Percentiles rank a stretch among this genome's conserved stretches.
Conservation (phyloP, 2,329 filamentous ascomycete genomes). For the Pseudocercospora fijiensis region DNA sequence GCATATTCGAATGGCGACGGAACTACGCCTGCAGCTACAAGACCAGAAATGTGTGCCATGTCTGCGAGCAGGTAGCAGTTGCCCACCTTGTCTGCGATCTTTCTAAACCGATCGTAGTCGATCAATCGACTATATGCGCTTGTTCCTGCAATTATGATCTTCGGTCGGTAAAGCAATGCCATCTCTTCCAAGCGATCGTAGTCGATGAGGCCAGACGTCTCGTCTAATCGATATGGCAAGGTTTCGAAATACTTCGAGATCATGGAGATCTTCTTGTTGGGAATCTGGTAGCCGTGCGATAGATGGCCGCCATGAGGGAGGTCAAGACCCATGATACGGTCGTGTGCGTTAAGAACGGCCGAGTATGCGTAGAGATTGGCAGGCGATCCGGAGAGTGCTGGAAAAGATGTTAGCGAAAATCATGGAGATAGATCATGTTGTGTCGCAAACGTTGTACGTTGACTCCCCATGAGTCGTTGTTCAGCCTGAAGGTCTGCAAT, state of each 20-base stretch:
- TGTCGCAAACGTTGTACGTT: slow-evolving; percentile 80
- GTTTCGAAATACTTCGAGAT: slow-evolving; percentile 99
- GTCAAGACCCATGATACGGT: slow-evolving; percentile 94
- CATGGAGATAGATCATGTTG: background rate
- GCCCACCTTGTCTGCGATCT: slow-evolving; percentile 85
- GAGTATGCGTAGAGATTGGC: slow-evolving; percentile 98
- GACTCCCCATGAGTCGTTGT: slow-evolving; percentile 91
- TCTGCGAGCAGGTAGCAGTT: slow-evolving; percentile 85
- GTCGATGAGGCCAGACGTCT: slow-evolving; percentile 89
- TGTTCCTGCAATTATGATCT: slow-evolving; percentile 91
- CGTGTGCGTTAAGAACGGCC: slow-evolving; percentile 92
- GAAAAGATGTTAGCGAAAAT: background rate
- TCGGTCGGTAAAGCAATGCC: slow-evolving; percentile 86
- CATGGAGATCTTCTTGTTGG: slow-evolving; percentile 95
- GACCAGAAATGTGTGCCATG: slow-evolving; percentile 95
- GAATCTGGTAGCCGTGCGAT: slow-evolving; percentile 96
- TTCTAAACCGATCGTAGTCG: slow-evolving; percentile 88
- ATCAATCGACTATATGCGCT: slow-evolving; percentile 95
- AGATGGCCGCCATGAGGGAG: slow-evolving; percentile 92
- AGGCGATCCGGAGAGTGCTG: slow-evolving; percentile 65
- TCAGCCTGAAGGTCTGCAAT: slow-evolving; percentile 83
- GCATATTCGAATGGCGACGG: slow-evolving; percentile 85
- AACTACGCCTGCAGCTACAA: slow-evolving; percentile 88
- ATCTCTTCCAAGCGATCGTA: slow-evolving; percentile 88
- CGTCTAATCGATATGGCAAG: slow-evolving; percentile 87